Evolutionary conservation across 306 rosid genomes (phyloP).

Genomic region (Chamaecrista fasciculata): DNA sequence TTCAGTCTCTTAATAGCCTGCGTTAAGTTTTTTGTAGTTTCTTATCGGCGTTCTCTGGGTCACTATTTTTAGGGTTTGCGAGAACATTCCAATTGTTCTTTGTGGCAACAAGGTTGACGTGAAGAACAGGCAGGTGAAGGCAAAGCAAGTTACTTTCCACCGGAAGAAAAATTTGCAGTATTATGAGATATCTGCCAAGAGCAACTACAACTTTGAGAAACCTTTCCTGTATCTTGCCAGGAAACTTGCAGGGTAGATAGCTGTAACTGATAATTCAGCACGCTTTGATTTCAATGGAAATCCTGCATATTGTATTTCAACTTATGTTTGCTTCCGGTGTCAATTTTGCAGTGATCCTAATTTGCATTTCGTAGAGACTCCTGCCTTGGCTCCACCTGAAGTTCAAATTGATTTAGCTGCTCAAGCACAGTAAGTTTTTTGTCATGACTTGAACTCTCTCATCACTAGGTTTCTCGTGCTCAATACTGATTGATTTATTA

Average conservation of each 20-base stretch:
- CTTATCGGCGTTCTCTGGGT: neutral
- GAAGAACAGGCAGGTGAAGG: constrained; percentile 86
- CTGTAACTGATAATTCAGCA: neutral
- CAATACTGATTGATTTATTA: neutral
- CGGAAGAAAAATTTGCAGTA: constrained; percentile 79
- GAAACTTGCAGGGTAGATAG: constrained; percentile 76
- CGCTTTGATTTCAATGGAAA: neutral
- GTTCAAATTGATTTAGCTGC: constrained; percentile 68
- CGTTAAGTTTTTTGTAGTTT: neutral
- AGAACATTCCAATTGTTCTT: constrained; percentile 77
- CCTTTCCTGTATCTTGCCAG: constrained; percentile 80
- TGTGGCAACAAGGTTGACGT: constrained; percentile 89
- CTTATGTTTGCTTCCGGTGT: neutral
- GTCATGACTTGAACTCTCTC: neutral
- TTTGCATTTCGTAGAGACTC: constrained; percentile 74
- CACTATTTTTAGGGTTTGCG: constrained; percentile 62
- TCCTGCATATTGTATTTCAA: neutral
- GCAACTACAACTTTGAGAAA: constrained; percentile 78
- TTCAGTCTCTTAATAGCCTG: neutral
- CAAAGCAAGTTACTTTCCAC: constrained; percentile 87
- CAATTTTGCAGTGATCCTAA: constrained; percentile 60
- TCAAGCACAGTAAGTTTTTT: constrained; percentile 55
- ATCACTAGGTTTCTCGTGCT: neutral
- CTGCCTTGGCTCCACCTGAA: constrained; percentile 82
- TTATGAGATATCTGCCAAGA: constrained; percentile 83